Evolutionary conservation across 2,329 filamentous ascomycete species (phyloP).

Genomic region (Esteya vermicola): DNA sequence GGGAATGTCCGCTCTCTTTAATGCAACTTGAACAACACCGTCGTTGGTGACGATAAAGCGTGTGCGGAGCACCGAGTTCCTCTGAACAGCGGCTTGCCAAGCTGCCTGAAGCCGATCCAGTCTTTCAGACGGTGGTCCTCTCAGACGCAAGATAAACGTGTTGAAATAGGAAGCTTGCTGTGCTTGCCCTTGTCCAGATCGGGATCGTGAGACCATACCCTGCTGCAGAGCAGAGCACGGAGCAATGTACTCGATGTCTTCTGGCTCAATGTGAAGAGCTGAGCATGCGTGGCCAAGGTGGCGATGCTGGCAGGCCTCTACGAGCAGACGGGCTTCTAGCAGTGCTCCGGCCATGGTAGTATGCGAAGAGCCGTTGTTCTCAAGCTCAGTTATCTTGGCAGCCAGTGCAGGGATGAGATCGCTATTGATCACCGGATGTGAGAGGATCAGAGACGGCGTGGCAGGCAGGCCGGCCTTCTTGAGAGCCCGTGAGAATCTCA

Average conservation of each 20-base stretch:
- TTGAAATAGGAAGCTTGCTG: slow-evolving; percentile 69
- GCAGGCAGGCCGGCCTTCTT: slow-evolving; percentile 50
- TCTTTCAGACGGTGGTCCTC: slow-evolving; percentile 25
- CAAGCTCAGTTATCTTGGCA: slow-evolving; percentile 3
- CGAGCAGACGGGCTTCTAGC: slow-evolving; percentile 40
- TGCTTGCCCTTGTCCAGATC: slow-evolving; percentile 31
- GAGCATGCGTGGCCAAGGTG: slow-evolving; percentile 38
- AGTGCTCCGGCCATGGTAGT: slow-evolving; percentile 14
- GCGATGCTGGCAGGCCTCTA: slow-evolving; percentile 50
- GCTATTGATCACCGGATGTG: slow-evolving; percentile 36
- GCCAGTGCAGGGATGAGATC: slow-evolving; percentile 28
- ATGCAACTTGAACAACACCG: slow-evolving; percentile 61
- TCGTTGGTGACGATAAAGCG: slow-evolving; percentile 59
- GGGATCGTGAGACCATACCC: slow-evolving; percentile 64
- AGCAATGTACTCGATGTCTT: slow-evolving; percentile 55
- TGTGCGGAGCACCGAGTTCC: slow-evolving; percentile 55
- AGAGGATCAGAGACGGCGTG: slow-evolving; percentile 54
- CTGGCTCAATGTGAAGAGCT: slow-evolving; percentile 31
- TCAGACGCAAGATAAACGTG: slow-evolving; percentile 50
- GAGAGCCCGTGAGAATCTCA: slow-evolving; percentile 52
- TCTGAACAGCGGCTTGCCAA: slow-evolving; percentile 38
- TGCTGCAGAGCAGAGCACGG: slow-evolving; percentile 80
- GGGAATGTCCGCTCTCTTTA: slow-evolving; percentile 25
- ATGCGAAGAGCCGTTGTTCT: too few relatives aligned
- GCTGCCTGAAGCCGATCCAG: slow-evolving; percentile 33